Evolutionary conservation across 2,329 filamentous ascomycete species (phyloP).

Genomic region (Beauveria varroae): DNA sequence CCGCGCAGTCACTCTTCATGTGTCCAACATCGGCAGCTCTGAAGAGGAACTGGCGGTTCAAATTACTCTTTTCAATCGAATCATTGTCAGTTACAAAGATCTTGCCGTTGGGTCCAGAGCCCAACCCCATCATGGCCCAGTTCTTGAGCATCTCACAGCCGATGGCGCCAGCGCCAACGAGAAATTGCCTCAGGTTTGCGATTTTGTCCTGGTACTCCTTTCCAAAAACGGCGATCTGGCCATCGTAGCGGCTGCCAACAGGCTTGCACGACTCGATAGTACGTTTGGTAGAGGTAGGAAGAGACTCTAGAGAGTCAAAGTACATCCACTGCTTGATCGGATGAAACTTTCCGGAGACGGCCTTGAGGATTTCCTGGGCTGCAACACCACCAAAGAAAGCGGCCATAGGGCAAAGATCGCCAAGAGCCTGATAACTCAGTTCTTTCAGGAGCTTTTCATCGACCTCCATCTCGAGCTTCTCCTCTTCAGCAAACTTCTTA

Average conservation of each 20-base stretch:
- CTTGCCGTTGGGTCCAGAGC: constrained; percentile 77
- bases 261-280: constrained; percentile 87
- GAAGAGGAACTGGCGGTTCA: constrained; percentile 97
- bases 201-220: constrained; percentile 92
- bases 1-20: constrained; percentile 93
- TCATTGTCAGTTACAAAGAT: constrained; percentile 97
- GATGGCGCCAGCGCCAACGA: constrained; percentile 94
- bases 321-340: constrained; percentile 96
- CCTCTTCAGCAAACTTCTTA: constrained; percentile 63
- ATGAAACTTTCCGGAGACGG: constrained; percentile 94
- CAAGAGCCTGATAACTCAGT: constrained; percentile 86
- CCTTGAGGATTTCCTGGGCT: constrained; percentile 92
- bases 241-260: constrained; percentile 80
- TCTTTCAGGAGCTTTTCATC: constrained; percentile 91
- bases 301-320: constrained; percentile 94
- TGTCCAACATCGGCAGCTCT: constrained; percentile 86
- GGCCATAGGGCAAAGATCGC: constrained; percentile 85
- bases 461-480: constrained; percentile 61
- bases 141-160: constrained; percentile 99
- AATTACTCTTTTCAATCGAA: constrained; percentile 96
- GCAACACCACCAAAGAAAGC: constrained; percentile 91
- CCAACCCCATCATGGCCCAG: constrained; percentile 97
- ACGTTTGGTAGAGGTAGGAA: constrained; percentile 66
- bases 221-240: constrained; percentile 94
- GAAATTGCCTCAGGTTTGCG: constrained; percentile 81